Evolutionary conservation across 805 yeast genomes (phyloP), one percentile per base, ranked within the genome.

Genomic region (Zygoascus bituminiphila): DNA sequence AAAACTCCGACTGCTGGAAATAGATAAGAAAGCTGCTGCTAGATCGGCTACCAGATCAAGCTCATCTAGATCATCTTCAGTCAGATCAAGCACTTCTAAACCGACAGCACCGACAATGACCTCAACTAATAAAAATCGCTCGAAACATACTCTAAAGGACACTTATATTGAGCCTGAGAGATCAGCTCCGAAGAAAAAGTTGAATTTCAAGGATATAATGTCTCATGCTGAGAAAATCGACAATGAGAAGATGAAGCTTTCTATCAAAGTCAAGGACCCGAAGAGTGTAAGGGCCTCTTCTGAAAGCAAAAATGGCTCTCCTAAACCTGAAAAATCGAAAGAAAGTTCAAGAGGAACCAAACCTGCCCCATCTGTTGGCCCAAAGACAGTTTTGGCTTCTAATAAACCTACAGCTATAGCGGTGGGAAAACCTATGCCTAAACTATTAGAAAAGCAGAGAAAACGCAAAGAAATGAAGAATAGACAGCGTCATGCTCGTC

Each of bases 141-240:
- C 26, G 39, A 22, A 29, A 12, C 12, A 12, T 20, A 40, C 29
- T 12, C 25, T 9, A 6, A 31, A 33, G 5, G 19, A 24, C n/a
- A 15, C 33, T 2, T 26, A 26, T 24, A 15, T 17, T 8, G 40
- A 33, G 19, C 17, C 15, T 8, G 19, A 5, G 17, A 29, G 33
- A 12, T 20, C 47, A 1, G 45, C 55, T 10, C 54, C 57, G 8
- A 51, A 47, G 43, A 64, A 63, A 50, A 62, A 79, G 59, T 63
- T 82, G 61, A 77, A 79, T 15, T 84, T 82, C 59, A 74, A 73
- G 48, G 85, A 84, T 40, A 70, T 84, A 46, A 78, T 84, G 84
- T 77, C 77, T 58, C 77, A 78, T 60, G 93, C 91, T 0, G 75
- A 75, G 12, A 65, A 67, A 10, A 75, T 84, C 1, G 84, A 82